Evolutionary conservation across 352 stramenopile species (phyloP).

Genomic region (Aphanomyces stellatus): DNA sequence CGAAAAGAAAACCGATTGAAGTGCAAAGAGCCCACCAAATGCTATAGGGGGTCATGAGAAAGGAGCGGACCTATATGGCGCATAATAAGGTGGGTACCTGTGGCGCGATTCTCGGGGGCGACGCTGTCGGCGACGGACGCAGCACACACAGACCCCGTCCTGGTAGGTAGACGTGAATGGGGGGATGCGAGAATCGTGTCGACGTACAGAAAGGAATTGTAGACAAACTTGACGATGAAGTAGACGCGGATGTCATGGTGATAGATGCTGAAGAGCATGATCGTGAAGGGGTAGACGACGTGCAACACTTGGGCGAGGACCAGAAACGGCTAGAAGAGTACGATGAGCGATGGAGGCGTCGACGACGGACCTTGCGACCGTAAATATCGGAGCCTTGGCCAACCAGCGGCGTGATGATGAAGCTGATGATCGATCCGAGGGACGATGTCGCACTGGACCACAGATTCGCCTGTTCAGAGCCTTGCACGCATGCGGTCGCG

Average conservation of each 20-base stretch:
- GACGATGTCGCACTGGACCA: conserved; percentile 65
- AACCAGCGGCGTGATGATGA: conserved; percentile 60
- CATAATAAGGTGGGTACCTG: neutral
- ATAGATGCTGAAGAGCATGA: conserved; percentile 59
- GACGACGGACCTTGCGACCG: conserved; percentile 50
- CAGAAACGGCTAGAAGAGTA: conserved; percentile 42
- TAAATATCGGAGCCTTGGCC: conserved; percentile 66
- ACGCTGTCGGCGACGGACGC: conserved; percentile 57
- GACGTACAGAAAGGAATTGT: conserved; percentile 45
- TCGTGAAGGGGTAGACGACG: conserved; percentile 49
- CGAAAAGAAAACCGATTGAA: conserved; percentile 49
- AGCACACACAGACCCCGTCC: conserved; percentile 43
- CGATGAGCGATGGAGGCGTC: neutral
- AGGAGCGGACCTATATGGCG: no score
- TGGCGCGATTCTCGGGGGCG: conserved; percentile 36
- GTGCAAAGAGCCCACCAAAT: conserved; percentile 51
- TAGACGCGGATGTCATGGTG: conserved; percentile 49
- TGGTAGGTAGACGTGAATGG: conserved; percentile 16
- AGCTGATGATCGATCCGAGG: conserved; percentile 43
- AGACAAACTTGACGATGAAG: conserved; percentile 45
- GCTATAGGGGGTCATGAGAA: conserved; percentile 11
- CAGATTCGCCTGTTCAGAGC: conserved; percentile 60
- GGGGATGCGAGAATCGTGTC: neutral
- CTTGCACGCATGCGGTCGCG: conserved; percentile 38
- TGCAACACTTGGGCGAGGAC: conserved; percentile 53